Conservation (phyloP, 306 rosid species). For the Corylus americana region DNA sequence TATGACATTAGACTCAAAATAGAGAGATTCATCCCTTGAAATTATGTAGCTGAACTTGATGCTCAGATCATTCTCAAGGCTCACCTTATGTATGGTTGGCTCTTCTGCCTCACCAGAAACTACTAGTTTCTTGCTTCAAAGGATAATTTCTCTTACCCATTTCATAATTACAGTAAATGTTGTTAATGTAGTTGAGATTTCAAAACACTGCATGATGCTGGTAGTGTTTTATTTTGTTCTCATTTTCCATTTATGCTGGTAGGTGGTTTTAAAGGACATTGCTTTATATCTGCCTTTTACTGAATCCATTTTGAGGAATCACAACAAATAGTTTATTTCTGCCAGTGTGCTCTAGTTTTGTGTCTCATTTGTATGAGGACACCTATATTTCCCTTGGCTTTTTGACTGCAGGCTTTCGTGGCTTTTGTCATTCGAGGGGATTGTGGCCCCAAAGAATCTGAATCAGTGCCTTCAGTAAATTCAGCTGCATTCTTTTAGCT, state of each 20-base stretch:
- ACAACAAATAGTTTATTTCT: not conserved
- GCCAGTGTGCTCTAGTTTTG: not conserved
- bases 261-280: not conserved
- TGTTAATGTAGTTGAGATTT: constrained; percentile 1
- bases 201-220: constrained; percentile 1
- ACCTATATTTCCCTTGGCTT: not conserved
- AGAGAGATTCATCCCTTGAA: constrained; percentile 12
- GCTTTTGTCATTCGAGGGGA: not conserved
- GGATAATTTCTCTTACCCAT: not conserved
- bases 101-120: constrained; percentile 21
- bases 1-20: constrained; percentile 2
- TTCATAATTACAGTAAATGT: not conserved
- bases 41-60: constrained; percentile 16
- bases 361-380: not conserved
- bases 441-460: too few relatives aligned
- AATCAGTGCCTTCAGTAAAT: not conserved
- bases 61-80: constrained; percentile 18
- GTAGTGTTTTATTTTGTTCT: not conserved
- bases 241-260: not conserved
- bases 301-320: not conserved
- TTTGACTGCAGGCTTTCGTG: not conserved
- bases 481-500: not conserved
- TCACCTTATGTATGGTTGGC: not conserved
- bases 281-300: not conserved
- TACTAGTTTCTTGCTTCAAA: constrained; percentile 9